Evolutionary conservation across 805 yeast genomes (phyloP).

Genomic region (Jamesozyma piceae): DNA sequence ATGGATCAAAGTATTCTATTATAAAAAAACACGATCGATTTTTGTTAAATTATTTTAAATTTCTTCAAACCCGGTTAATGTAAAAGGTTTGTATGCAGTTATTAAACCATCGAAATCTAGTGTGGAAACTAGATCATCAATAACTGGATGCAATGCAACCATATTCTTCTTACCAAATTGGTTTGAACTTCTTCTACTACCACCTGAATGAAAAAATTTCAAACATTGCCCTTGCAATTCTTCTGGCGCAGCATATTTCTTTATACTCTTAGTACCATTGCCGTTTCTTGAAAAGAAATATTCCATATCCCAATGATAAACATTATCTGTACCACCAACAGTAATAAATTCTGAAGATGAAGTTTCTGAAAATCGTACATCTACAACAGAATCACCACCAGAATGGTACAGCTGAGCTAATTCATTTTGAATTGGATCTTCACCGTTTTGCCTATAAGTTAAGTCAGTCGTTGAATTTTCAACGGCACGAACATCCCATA

Average conservation of each 20-base stretch:
- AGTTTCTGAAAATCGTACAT: slow-evolving; percentile 24
- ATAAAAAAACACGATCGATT: too few relatives aligned
- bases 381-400: slow-evolving; percentile 28
- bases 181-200: slow-evolving; percentile 17
- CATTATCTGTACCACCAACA: slow-evolving; percentile 28
- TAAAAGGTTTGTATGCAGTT: slow-evolving; percentile 23
- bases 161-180: slow-evolving; percentile 17
- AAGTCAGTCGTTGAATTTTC: slow-evolving; percentile 20
- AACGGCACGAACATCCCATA: slow-evolving; percentile 30
- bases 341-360: slow-evolving; percentile 26
- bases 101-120: slow-evolving; percentile 23
- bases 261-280: slow-evolving; percentile 35
- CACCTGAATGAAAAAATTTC: slow-evolving; percentile 26
- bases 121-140: slow-evolving; percentile 21
- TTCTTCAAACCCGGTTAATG: slow-evolving; percentile 3
- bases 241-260: slow-evolving; percentile 28
- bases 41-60: too few relatives aligned
- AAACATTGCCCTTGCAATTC: slow-evolving; percentile 24
- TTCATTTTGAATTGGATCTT: slow-evolving; percentile 24
- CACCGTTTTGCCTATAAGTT: slow-evolving; percentile 22
- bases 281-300: slow-evolving; percentile 35
- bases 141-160: slow-evolving; percentile 25
- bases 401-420: slow-evolving; percentile 23
- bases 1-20: too few relatives aligned
- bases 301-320: slow-evolving; percentile 32